A percentile compares a stretch with the other conserved stretches of the same genome.
These are phyloP conservation scores for Beta corolliflora DNA, from an alignment of 179 eudicot genomes.

Conservation along the genomic window DNA sequence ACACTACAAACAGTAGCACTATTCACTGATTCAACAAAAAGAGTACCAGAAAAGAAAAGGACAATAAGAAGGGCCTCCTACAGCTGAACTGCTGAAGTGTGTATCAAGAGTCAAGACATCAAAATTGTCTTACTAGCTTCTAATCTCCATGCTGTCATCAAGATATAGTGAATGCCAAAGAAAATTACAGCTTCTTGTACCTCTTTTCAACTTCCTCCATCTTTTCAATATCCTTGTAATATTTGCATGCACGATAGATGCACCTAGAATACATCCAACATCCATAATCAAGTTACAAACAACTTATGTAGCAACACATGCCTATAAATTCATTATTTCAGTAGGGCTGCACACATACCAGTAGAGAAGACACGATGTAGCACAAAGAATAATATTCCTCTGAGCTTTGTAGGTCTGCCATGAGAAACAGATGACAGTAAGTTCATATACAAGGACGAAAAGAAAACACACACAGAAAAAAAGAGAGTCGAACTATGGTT, in stretches of 20 bases:
- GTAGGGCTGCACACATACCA: slow-evolving; percentile 52
- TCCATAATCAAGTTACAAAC: not conserved
- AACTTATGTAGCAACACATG: not conserved
- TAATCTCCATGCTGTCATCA: slow-evolving; percentile 4
- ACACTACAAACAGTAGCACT: not conserved
- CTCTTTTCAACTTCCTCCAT: slow-evolving; percentile 98
- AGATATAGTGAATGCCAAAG: not conserved
- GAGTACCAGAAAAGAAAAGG: not conserved
- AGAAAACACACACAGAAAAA: too few relatives aligned
- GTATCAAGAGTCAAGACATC: not conserved
- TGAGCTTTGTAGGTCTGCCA: slow-evolving; percentile 89
- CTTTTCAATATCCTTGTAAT: slow-evolving; percentile 69
- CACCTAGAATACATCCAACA: slow-evolving; percentile 54
- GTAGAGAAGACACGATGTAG: slow-evolving; percentile 74
- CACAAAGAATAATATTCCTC: slow-evolving; percentile 80
- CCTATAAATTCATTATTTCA: not conserved
- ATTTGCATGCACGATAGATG: slow-evolving; percentile 82
- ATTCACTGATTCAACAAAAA: not conserved
- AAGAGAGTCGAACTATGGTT: not conserved
- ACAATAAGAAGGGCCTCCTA: not conserved
- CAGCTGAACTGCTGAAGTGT: not conserved
- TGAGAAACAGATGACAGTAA: not conserved
- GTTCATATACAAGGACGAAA: not conserved
- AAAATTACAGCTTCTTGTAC: slow-evolving; percentile 69
- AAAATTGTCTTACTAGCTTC: not conserved